Percentiles rank a stretch among this genome's conserved stretches.
Evolutionary conservation across 768 basidiomycete genomes (phyloP).

Genomic region (Boletus bicolor): DNA sequence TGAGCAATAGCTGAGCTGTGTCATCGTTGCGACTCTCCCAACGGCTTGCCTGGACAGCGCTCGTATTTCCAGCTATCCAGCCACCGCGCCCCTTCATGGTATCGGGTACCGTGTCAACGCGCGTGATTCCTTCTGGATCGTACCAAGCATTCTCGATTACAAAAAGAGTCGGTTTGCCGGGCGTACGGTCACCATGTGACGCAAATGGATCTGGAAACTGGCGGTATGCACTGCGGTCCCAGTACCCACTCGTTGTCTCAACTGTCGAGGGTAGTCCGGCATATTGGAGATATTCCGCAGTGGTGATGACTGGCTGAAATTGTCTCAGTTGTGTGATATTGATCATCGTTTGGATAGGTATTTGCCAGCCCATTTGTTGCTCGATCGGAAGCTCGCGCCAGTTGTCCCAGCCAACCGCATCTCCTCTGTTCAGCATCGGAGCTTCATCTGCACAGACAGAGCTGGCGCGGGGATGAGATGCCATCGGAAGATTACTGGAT

Average conservation of each 20-base stretch:
- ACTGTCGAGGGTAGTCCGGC: conserved; percentile 28
- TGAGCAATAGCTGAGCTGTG: conserved; percentile 15
- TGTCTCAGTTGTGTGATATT: conserved; percentile 38
- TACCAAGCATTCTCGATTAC: conserved; percentile 40
- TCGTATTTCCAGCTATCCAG: conserved; percentile 19
- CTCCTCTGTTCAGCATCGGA: conserved; percentile 41
- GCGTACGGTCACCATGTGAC: conserved; percentile 15
- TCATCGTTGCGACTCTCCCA: conserved; percentile 11
- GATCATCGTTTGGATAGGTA: conserved; percentile 37
- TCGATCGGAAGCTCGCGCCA: conserved; percentile 38
- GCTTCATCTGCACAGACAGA: conserved; percentile 38
- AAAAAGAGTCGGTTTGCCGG: conserved; percentile 23
- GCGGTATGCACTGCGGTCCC: conserved; percentile 33
- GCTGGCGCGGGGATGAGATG: conserved; percentile 12
- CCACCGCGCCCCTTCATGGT: conserved; percentile 25
- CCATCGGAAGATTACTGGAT: background rate
- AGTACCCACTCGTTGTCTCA: conserved; percentile 39
- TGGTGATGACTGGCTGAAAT: conserved; percentile 34
- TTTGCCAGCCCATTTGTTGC: conserved; percentile 31
- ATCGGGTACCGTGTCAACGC: conserved; percentile 35
- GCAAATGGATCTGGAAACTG: conserved; percentile 11
- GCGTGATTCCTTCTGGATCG: conserved; percentile 34
- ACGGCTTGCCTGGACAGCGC: conserved; percentile 10
- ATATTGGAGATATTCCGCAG: conserved; percentile 39
- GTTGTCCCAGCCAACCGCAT: conserved; percentile 36